phyloP scores from a whole-genome alignment of 768 basidiomycete genomes.

The Termitomyces sp. region DNA sequence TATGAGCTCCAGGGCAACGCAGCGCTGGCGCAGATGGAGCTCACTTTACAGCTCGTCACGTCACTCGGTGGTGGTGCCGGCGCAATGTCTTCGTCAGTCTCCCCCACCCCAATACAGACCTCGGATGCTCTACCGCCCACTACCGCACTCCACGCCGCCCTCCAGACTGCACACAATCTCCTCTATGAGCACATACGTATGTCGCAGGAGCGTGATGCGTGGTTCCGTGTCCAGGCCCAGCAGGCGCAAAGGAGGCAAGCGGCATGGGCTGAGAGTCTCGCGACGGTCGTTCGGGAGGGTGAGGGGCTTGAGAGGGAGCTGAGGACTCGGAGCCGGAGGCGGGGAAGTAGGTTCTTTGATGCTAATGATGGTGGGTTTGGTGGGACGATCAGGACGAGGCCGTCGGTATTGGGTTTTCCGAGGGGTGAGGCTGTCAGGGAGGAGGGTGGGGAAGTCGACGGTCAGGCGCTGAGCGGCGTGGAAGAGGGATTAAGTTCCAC shows the following conservation, averaged over 20 bases:
- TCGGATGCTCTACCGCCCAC: neutral
- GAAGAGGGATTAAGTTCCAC: too few species aligned
- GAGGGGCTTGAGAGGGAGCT: conserved; percentile 81
- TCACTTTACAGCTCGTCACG: conserved; percentile 48
- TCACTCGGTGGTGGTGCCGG: neutral
- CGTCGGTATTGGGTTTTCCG: conserved; percentile 11
- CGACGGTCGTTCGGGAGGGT: conserved; percentile 81
- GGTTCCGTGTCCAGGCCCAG: conserved; percentile 62
- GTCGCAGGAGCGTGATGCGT: conserved; percentile 74
- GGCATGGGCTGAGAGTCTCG: conserved; percentile 90
- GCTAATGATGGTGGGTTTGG: conserved; percentile 15
- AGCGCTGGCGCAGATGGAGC: conserved; percentile 70
- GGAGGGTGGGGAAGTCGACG: neutral
- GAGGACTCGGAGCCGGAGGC: conserved; percentile 48
- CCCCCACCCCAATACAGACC: neutral
- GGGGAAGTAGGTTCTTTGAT: conserved; percentile 55
- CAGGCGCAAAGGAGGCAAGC: conserved; percentile 57
- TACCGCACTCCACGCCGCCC: neutral
- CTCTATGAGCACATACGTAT: conserved; percentile 67
- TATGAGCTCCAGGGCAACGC: conserved; percentile 71
- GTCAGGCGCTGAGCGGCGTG: neutral
- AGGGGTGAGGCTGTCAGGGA: neutral
- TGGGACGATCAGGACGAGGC: conserved; percentile 16
- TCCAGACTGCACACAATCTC: conserved; percentile 33
- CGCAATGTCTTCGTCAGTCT: conserved; percentile 13